Evolutionary conservation across 139 green algal genomes (phyloP), one percentile per base, ranked within the genome.

Genomic region (Penium margaritaceum): DNA sequence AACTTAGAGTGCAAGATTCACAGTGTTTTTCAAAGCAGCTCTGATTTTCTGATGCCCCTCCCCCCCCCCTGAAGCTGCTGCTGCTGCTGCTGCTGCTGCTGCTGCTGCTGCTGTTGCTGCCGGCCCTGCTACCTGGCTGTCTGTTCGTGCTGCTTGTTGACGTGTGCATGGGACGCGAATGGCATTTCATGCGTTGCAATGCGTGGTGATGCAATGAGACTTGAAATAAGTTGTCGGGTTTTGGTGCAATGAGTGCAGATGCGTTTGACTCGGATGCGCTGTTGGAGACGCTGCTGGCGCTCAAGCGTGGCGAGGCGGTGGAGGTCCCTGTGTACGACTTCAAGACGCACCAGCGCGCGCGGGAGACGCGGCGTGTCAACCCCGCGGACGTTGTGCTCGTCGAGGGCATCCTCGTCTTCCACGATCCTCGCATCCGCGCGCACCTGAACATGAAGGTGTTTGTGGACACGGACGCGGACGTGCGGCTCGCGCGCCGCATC

Each of bases 301-400:
- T 83, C 5, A 73, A 70, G 24, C 19, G n/a, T 15, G 68, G 78
- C 15, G 34, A 57, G 47, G 34, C 57, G 32, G 78, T 81, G 6
- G 86, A 96, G 1, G 84, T 97, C 29, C 93, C 93, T 0, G 78
- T 90, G 0, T 98, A 98, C 70, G 93, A 98, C 84, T 98, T 97
- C 69, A 79, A 78, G 14, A 87, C 62, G 17, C 92, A 97, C 81
- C 77, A 84, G 63, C 85, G 92, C 7, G 76, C 65, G 36, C 12
- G 38, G 2, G 77, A 89, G 51, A 86, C 73, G 14, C 86, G 82
- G 2, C 62, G 74, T 12, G 83, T 95, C n/a, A 58, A 76, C 17
- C 54, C 54, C 9, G 54, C 15, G n/a, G n/a, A n/a, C n/a, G n/a
- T n/a, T n/a, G 64, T 72, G 35, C 91, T 98, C 64, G 83, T 98